Conservation (phyloP, 2,329 filamentous ascomycete species). For the Neonectria hederae region DNA sequence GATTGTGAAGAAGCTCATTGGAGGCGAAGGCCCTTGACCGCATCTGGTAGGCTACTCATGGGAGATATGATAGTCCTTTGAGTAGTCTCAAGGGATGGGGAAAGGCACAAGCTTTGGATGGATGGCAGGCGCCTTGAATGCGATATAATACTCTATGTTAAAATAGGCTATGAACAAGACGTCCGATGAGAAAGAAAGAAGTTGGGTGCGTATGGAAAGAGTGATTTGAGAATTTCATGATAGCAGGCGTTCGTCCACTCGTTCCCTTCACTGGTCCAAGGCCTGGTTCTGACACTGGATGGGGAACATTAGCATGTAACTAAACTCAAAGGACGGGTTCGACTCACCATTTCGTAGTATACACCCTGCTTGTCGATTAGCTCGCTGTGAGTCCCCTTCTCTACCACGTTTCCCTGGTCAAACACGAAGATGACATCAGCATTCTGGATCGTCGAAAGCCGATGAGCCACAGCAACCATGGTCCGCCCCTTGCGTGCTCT, state of each 20-base stretch:
- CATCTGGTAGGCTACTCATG: constrained; percentile 28
- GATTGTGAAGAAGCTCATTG: constrained; percentile 29
- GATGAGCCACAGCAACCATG: constrained; percentile 54
- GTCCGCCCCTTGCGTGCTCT: constrained; percentile 48
- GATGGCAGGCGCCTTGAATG: neutral
- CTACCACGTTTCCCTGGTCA: constrained; percentile 52
- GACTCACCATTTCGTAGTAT: constrained; percentile 35
- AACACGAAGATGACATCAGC: constrained; percentile 58
- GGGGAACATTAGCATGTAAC: neutral
- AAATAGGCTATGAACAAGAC: neutral
- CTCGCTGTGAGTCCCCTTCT: constrained; percentile 51
- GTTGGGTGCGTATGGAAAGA: neutral
- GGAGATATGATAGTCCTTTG: constrained; percentile 24
- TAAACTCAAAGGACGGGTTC: neutral
- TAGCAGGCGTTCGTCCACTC: neutral
- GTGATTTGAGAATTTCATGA: neutral
- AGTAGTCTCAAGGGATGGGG: neutral
- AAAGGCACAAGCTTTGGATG: neutral
- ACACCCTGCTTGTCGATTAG: constrained; percentile 30
- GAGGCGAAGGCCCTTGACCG: constrained; percentile 29
- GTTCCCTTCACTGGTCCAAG: constrained; percentile 24
- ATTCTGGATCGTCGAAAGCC: constrained; percentile 53
- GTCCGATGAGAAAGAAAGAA: neutral
- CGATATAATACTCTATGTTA: neutral
- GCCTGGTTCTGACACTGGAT: constrained; percentile 36